phyloP scores from a whole-genome alignment of 2,329 filamentous ascomycete genomes.

The Apiospora arundinis region DNA sequence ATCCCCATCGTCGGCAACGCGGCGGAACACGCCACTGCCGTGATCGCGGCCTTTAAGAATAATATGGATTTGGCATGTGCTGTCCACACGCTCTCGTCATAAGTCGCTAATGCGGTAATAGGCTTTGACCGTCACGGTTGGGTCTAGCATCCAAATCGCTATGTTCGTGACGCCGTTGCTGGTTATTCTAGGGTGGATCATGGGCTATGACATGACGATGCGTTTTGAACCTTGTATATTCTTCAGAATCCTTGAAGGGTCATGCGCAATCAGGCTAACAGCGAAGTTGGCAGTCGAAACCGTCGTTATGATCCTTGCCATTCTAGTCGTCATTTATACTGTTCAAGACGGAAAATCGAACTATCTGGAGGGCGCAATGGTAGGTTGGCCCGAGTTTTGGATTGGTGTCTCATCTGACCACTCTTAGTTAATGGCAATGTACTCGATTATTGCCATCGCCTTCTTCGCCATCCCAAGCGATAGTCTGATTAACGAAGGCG shows the following conservation, averaged over 20 bases:
- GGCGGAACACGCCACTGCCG: conserved; percentile 81
- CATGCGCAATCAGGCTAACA: conserved; percentile 27
- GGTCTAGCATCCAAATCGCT: conserved; percentile 83
- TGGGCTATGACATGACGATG: conserved; percentile 74
- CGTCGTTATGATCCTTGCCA: conserved; percentile 76
- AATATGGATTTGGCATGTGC: conserved; percentile 67
- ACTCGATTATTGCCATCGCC: conserved; percentile 65
- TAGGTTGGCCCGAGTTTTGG: no score
- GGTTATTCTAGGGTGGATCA: conserved; percentile 80
- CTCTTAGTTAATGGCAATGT: conserved; percentile 60
- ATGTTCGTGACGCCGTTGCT: conserved; percentile 81
- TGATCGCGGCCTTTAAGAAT: conserved; percentile 78
- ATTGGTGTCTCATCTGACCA: no score
- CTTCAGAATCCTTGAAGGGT: neutral
- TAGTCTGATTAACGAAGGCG: conserved; percentile 48
- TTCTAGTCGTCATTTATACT: conserved; percentile 76
- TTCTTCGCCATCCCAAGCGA: conserved; percentile 63
- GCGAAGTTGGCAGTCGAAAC: conserved; percentile 63
- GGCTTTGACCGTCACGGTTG: conserved; percentile 82
- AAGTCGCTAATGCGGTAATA: conserved; percentile 37
- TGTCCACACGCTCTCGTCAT: neutral
- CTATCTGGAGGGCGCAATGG: conserved; percentile 83
- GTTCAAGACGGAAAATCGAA: conserved; percentile 85
- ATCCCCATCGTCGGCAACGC: conserved; percentile 83
- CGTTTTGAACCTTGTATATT: conserved; percentile 73